These are phyloP conservation scores for Pythium chondricola DNA, from an alignment of 352 stramenopile species.

Conservation along the genomic window DNA sequence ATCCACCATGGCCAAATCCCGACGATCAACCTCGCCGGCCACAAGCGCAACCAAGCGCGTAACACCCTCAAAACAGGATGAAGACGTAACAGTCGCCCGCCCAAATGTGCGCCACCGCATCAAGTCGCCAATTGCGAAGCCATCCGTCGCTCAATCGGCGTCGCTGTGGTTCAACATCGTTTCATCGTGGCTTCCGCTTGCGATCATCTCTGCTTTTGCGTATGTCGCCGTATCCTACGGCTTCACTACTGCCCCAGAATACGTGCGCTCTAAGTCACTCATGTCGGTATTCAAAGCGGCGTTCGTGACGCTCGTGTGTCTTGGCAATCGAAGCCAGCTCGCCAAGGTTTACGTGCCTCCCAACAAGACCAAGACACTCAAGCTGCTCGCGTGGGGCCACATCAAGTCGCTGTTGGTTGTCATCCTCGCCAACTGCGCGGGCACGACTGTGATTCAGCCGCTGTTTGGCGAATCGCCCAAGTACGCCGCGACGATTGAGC, in stretches of 20 bases:
- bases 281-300: slow-evolving; percentile 40
- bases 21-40: background rate
- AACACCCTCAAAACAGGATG: too few relatives aligned
- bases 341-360: slow-evolving; percentile 32
- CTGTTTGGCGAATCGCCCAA: slow-evolving; percentile 46
- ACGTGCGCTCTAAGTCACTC: slow-evolving; percentile 37
- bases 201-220: slow-evolving; percentile 33
- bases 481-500: slow-evolving; percentile 48
- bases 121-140: background rate
- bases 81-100: slow-evolving; percentile 4
- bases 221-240: slow-evolving; percentile 39
- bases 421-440: slow-evolving; percentile 54
- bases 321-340: slow-evolving; percentile 42
- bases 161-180: slow-evolving; percentile 6
- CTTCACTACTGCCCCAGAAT: slow-evolving; percentile 44
- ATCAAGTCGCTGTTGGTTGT: slow-evolving; percentile 41
- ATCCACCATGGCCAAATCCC: slow-evolving; percentile 3
- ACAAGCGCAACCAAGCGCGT: background rate
- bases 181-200: slow-evolving; percentile 25
- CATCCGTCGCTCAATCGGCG: background rate
- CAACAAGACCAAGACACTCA: slow-evolving; percentile 29
- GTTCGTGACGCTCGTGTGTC: slow-evolving; percentile 60
- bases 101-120: slow-evolving; percentile 3
- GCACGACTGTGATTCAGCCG: slow-evolving; percentile 56
- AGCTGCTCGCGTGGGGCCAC: slow-evolving; percentile 24